Conservation (phyloP, 2,329 filamentous ascomycete species). For the Xylariomycetidae sp. region DNA sequence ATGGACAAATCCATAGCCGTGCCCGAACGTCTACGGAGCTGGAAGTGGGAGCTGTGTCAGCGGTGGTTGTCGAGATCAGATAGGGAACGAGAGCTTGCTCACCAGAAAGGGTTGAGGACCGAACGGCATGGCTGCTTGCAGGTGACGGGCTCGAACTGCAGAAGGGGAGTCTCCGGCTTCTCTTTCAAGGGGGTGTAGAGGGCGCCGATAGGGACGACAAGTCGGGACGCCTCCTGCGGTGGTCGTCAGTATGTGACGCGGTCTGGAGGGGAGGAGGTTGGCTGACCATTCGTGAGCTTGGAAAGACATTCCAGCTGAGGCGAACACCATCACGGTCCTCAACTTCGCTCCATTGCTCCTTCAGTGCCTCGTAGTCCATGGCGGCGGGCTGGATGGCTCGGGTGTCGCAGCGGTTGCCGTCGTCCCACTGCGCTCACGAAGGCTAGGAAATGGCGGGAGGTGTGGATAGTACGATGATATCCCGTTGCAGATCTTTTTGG, state of each 20-base stretch:
- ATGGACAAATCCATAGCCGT: constrained; percentile 82
- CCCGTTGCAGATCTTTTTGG: no score
- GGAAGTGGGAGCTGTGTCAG: constrained; percentile 16
- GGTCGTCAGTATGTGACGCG: constrained; percentile 19
- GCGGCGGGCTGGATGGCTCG: constrained; percentile 4
- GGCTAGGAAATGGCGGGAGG: no score
- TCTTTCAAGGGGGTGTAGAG: constrained; percentile 95
- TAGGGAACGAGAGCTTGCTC: constrained; percentile 25
- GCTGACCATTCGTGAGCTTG: constrained; percentile 90
- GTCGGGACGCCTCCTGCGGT: constrained; percentile 77
- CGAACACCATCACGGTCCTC: constrained; percentile 95
- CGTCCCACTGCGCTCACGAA: no score
- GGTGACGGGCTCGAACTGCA: constrained; percentile 93
- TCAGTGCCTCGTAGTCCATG: constrained; percentile 91
- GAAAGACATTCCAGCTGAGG: constrained; percentile 98
- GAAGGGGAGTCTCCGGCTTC: constrained; percentile 78
- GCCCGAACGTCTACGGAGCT: constrained; percentile 81
- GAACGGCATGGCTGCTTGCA: constrained; percentile 96
- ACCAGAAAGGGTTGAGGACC: constrained; percentile 96
- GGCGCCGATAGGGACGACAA: constrained; percentile 93
- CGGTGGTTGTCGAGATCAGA: no score
- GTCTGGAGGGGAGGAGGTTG: constrained; percentile 10
- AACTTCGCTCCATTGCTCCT: constrained; percentile 93
- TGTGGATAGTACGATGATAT: no score
- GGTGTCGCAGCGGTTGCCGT: constrained; percentile 6